These are phyloP conservation scores for Fistulina hepatica DNA, from an alignment of 1,284 basidiomycete species.

Conservation along the genomic window DNA sequence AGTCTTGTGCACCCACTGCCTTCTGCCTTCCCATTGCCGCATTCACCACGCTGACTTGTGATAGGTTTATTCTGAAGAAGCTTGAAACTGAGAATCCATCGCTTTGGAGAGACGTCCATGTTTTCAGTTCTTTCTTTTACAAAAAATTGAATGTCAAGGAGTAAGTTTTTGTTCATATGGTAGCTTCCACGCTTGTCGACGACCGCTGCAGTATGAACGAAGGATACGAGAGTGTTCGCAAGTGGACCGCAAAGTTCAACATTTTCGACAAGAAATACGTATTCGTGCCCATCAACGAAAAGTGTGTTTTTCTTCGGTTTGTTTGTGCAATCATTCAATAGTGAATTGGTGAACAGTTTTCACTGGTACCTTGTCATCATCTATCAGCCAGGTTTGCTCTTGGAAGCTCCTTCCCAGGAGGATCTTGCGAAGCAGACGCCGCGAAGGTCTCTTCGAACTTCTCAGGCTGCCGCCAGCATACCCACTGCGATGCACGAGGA, in stretches of 20 bases:
- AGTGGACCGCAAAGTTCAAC: constrained; percentile 88
- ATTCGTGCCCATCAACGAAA: constrained; percentile 93
- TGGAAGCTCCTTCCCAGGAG: constrained; percentile 35
- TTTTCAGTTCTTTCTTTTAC: constrained; percentile 98
- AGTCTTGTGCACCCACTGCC: background rate
- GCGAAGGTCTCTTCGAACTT: no score
- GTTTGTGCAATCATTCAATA: constrained; percentile 1
- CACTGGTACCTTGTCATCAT: constrained; percentile 99
- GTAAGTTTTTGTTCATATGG: constrained; percentile 24
- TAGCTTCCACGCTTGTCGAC: background rate
- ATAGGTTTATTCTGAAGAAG: constrained; percentile 57
- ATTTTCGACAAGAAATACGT: constrained; percentile 89
- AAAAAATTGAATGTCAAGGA: constrained; percentile 77
- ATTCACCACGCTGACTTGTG: constrained; percentile 5
- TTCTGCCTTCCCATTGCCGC: no score
- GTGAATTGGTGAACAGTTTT: constrained; percentile 36
- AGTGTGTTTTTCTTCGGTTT: constrained; percentile 38
- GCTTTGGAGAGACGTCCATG: constrained; percentile 66
- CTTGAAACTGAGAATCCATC: constrained; percentile 44
- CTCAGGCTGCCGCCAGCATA: no score
- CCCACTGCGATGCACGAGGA: no score
- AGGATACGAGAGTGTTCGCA: constrained; percentile 77
- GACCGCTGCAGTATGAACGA: constrained; percentile 37
- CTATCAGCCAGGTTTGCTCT: constrained; percentile 63
- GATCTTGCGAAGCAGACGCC: no score